Conservation (phyloP, 2,329 filamentous ascomycete genomes). For the Colletotrichum sidae region DNA sequence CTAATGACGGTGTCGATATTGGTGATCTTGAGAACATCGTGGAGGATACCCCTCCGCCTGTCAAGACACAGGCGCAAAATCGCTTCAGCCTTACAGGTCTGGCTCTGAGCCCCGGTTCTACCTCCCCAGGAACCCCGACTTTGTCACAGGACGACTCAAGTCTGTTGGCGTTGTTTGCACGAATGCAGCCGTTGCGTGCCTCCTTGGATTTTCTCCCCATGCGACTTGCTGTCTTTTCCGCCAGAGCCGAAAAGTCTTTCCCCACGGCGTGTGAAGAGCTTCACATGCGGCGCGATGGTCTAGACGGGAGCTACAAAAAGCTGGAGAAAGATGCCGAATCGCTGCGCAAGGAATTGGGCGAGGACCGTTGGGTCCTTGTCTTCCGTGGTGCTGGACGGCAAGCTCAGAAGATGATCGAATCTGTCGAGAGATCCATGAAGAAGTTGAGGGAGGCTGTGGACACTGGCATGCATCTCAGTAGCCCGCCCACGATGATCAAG, state of each 20-base stretch:
- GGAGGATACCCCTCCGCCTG: slow-evolving; percentile 79
- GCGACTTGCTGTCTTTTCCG: slow-evolving; percentile 88
- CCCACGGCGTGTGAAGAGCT: slow-evolving; percentile 93
- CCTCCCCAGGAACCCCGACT: slow-evolving; percentile 67
- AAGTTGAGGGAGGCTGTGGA: slow-evolving; percentile 88
- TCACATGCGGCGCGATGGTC: slow-evolving; percentile 75
- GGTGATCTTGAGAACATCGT: slow-evolving; percentile 93
- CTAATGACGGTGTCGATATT: slow-evolving; percentile 79
- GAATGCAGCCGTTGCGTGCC: slow-evolving; percentile 93
- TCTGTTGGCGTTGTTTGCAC: slow-evolving; percentile 88
- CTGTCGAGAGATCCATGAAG: slow-evolving; percentile 85
- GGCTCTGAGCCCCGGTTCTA: slow-evolving; percentile 66
- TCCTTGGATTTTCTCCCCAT: slow-evolving; percentile 97
- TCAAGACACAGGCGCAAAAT: slow-evolving; percentile 66
- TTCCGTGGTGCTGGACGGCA: slow-evolving; percentile 93
- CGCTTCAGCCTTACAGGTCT: slow-evolving; percentile 77
- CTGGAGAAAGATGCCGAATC: slow-evolving; percentile 92
- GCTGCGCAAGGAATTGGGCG: slow-evolving; percentile 87
- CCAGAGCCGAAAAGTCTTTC: slow-evolving; percentile 81
- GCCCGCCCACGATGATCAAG: slow-evolving; percentile 77
- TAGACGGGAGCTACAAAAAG: slow-evolving; percentile 89
- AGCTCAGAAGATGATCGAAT: slow-evolving; percentile 96
- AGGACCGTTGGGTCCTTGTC: slow-evolving; percentile 95
- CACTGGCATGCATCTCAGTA: slow-evolving; percentile 77
- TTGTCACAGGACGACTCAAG: slow-evolving; percentile 85